Evolutionary conservation across 225 moss, liverwort and hornwort species (phyloP).

Genomic region (Bryum argenteum): DNA sequence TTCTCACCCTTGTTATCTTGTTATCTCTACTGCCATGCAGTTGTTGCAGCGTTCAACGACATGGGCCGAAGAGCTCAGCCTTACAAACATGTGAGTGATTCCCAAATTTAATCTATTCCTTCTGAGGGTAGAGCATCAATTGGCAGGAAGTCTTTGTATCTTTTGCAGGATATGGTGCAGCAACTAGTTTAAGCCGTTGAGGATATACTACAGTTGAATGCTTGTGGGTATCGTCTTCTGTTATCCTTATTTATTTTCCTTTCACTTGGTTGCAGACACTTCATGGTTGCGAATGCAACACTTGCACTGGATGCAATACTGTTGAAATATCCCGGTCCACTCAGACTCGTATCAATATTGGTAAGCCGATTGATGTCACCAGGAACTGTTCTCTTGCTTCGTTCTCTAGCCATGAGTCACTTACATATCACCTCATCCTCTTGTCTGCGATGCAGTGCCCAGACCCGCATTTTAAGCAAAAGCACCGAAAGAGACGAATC

Average conservation of each 20-base stretch:
- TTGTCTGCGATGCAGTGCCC: conserved; percentile 53
- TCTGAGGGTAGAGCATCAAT: conserved; percentile 8
- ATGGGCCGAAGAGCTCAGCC: conserved; percentile 80
- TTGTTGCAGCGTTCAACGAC: conserved; percentile 63
- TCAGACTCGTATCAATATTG: conserved; percentile 69
- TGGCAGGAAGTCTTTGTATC: not conserved
- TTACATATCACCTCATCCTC: not conserved
- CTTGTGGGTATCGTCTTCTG: not conserved
- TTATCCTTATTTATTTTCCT: not conserved
- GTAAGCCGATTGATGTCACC: conserved; percentile 28
- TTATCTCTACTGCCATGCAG: conserved; percentile 32
- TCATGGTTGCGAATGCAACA: conserved; percentile 80
- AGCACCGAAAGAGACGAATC: conserved; percentile 76
- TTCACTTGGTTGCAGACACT: conserved; percentile 52
- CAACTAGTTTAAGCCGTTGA: not conserved
- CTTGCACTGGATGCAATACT: conserved; percentile 63
- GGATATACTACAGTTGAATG: not conserved
- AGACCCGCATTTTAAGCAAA: conserved; percentile 86
- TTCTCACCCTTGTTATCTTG: conserved; percentile 17
- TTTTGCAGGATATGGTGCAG: not conserved
- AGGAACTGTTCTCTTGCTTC: not conserved
- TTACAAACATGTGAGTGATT: conserved; percentile 47
- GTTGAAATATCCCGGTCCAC: conserved; percentile 65
- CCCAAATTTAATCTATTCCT: not conserved
- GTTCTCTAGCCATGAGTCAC: not conserved